phyloP scores from a whole-genome alignment of 1,284 basidiomycete species.

The Ganoderma meredithae region DNA sequence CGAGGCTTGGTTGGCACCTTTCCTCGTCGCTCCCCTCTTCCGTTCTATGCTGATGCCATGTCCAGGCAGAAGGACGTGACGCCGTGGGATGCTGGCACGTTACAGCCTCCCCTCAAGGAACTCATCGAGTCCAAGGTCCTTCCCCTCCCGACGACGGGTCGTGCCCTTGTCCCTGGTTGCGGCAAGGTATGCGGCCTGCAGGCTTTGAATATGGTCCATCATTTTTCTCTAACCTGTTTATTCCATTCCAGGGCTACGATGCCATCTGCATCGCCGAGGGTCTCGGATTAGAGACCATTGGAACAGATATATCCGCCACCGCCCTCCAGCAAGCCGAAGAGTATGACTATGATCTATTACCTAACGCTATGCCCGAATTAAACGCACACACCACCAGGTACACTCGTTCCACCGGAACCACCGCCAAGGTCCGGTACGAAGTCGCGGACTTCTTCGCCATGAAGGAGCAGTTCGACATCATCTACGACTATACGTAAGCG shows the following conservation, averaged over 20 bases:
- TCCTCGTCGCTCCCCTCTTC: neutral
- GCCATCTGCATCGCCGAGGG: slow-evolving; percentile 57
- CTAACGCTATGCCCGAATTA: neutral
- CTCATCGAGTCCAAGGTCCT: slow-evolving; percentile 58
- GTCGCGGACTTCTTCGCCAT: slow-evolving; percentile 61
- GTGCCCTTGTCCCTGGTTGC: slow-evolving; percentile 77
- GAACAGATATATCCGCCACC: slow-evolving; percentile 64
- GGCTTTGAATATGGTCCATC: neutral
- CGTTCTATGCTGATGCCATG: neutral
- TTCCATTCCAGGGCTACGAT: slow-evolving; percentile 60
- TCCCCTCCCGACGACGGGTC: slow-evolving; percentile 58
- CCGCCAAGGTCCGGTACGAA: slow-evolving; percentile 48
- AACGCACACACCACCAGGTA: slow-evolving; percentile 3
- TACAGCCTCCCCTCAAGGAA: slow-evolving; percentile 63
- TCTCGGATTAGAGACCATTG: slow-evolving; percentile 57
- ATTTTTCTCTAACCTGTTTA: neutral
- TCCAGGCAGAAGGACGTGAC: slow-evolving; percentile 63
- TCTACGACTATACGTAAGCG: slow-evolving; percentile 75
- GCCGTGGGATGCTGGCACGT: slow-evolving; percentile 68
- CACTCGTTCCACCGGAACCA: slow-evolving; percentile 7
- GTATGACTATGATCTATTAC: slow-evolving; percentile 40
- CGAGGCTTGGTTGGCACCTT: slow-evolving; percentile 32
- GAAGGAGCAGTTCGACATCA: slow-evolving; percentile 53
- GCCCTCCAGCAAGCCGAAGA: slow-evolving; percentile 59
- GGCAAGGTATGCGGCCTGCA: slow-evolving; percentile 57